A percentile compares a stretch with the other conserved stretches of the same genome.
Evolutionary conservation across 192 early-diverging fungal genomes (phyloP).

Genomic region (Entomortierella beljakovae): DNA sequence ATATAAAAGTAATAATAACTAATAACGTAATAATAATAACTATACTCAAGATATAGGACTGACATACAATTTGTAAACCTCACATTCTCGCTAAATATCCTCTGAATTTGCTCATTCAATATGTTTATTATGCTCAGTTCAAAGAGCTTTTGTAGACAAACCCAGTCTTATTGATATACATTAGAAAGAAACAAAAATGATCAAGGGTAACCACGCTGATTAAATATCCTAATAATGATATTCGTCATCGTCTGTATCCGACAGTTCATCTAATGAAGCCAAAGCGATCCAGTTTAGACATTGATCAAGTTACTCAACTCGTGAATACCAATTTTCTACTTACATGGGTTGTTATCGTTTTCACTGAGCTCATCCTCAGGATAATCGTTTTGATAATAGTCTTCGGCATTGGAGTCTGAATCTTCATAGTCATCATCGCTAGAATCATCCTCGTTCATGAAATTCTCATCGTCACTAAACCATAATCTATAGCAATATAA

Average conservation of each 20-base stretch:
- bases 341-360: slow-evolving; percentile 20
- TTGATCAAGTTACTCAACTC: too few species aligned
- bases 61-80: too few species aligned
- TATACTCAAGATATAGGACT: too few species aligned
- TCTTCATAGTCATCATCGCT: slow-evolving; percentile 37
- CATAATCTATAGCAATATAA: slow-evolving; percentile 34
- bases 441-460: slow-evolving; percentile 30
- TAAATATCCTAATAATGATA: neutral
- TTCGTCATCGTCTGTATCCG: neutral
- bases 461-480: slow-evolving; percentile 44
- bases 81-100: too few species aligned
- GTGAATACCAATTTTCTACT: neutral
- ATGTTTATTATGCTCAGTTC: too few species aligned
- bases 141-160: too few species aligned
- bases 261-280: neutral
- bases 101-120: too few species aligned
- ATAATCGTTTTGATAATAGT: slow-evolving; percentile 84
- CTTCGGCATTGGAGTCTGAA: slow-evolving; percentile 66
- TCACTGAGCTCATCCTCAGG: slow-evolving; percentile 73
- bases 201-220: neutral
- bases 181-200: neutral
- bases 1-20: too few species aligned
- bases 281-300: too few species aligned
- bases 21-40: too few species aligned
- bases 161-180: too few species aligned